Evolutionary conservation across 2,329 filamentous ascomycete genomes (phyloP), one percentile per base, ranked within the genome.

Genomic region (Fusarium cyanostomum): DNA sequence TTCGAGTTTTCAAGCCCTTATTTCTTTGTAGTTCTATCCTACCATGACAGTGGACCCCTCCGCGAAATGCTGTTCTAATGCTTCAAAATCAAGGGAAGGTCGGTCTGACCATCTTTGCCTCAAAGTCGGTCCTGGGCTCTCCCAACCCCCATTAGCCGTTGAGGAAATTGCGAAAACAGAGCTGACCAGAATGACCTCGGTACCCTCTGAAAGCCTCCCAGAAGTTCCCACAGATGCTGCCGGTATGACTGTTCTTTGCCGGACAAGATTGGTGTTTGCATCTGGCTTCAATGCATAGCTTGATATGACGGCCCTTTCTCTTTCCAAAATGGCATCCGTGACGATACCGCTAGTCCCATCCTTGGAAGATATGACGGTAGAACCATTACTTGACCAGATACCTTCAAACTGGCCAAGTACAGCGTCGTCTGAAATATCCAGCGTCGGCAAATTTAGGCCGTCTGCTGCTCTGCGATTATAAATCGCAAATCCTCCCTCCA

Each of bases 401-500:
- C 55, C 64, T 7, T 66, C 64, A 4, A 56, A 39, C 1, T 3
- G 15, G 0, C 45, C 57, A 8, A 45, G 15, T 0, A 24, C 12
- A 0, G 7, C 33, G 6, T 37, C 21, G 3, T 24, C 16, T 1
- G 13, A 1, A 3, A 37, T 8, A 2, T 56, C 33, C 0, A 53
- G 8, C 0, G 7, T n/a, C 0, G 53, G 15, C 1, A 67, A 15
- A n/a, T 39, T 62, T 15, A 42, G 62, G 5, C 62, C 65, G 16
- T 64, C 41, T 15, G n/a, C 12, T 9, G n/a, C 12, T 1, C 18
- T 58, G 7, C 38, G 62, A 1, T 28, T 62, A 15, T 49, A 18
- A 7, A 65, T 66, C 5, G 67, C 67, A 30, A 70, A 70, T 1
- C 62, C 67, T 1, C 67, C 64, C n/a, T 69, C 67, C 2, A 66